A percentile compares a stretch with the other conserved stretches of the same genome.
phyloP scores from a whole-genome alignment of 2,329 filamentous ascomycete genomes.

The Sordariomycetes sp. region DNA sequence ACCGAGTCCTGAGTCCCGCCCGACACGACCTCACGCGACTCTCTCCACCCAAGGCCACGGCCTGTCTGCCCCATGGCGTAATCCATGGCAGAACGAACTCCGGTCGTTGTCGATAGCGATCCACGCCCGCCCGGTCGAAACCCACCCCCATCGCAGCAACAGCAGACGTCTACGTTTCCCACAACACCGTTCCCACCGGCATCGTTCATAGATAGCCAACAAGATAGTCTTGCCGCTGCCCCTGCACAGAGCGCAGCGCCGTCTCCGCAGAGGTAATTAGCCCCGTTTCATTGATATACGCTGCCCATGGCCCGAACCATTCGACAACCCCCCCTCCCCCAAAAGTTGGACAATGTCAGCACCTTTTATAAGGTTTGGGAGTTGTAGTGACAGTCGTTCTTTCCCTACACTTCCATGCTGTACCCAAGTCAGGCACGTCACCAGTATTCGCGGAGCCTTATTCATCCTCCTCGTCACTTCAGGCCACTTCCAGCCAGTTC shows the following conservation, averaged over 20 bases:
- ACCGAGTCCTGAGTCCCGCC: background rate
- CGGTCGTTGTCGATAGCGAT: slow-evolving; percentile 12
- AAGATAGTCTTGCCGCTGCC: background rate
- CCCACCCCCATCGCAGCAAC: slow-evolving; percentile 2
- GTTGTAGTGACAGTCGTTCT: background rate
- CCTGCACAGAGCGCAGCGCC: background rate
- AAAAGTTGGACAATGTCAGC: background rate
- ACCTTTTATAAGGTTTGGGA: background rate
- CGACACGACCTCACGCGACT: background rate
- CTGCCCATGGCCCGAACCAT: background rate
- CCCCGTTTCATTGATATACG: background rate
- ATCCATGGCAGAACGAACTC: slow-evolving; percentile 55
- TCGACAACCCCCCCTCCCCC: background rate
- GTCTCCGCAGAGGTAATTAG: background rate
- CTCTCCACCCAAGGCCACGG: slow-evolving; percentile 6
- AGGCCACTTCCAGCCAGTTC: background rate
- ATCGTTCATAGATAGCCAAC: background rate
- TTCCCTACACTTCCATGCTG: background rate
- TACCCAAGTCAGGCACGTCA: background rate
- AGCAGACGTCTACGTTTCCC: background rate
- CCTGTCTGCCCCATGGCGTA: slow-evolving; percentile 47
- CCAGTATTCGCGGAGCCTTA: background rate
- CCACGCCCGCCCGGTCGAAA: slow-evolving; percentile 4
- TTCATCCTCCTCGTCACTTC: background rate
- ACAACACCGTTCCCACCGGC: background rate